Percentiles rank a stretch among this genome's conserved stretches.
Conservation (phyloP, 1,284 basidiomycete genomes). For the Trametes sp. region DNA sequence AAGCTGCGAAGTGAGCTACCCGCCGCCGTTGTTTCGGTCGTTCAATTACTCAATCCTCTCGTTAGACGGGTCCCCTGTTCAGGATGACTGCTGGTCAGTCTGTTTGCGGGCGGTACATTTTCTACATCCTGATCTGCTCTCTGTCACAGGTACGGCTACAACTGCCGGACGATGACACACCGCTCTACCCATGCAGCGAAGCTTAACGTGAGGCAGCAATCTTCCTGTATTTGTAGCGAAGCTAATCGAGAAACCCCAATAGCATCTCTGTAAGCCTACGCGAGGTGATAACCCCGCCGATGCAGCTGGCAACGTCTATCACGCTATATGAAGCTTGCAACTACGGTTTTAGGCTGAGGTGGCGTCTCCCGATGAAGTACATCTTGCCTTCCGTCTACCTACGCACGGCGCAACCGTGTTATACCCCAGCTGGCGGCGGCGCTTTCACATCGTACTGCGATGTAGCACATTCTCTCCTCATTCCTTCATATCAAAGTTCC, state of each 20-base stretch:
- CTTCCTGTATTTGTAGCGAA: neutral
- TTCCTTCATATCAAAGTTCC: neutral
- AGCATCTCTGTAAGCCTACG: constrained; percentile 43
- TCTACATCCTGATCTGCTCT: neutral
- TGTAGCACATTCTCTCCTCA: neutral
- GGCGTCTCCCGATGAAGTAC: too few species aligned
- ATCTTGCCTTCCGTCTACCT: too few species aligned
- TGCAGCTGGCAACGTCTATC: neutral
- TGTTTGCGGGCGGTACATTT: neutral
- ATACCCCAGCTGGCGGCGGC: too few species aligned
- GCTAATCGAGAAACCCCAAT: constrained; percentile 21
- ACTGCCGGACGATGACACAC: constrained; percentile 43
- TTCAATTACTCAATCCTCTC: neutral
- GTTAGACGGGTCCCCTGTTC: constrained; percentile 20
- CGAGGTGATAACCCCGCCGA: constrained; percentile 27
- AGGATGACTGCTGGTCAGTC: constrained; percentile 40
- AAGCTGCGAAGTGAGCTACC: constrained; percentile 31
- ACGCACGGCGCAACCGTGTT: too few species aligned
- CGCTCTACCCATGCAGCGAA: constrained; percentile 32
- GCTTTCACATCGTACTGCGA: too few species aligned
- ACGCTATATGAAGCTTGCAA: neutral
- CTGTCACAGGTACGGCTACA: constrained; percentile 39
- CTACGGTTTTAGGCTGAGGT: neutral
- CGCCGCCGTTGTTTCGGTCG: neutral
- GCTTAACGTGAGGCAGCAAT: constrained; percentile 38